Base-by-base conservation (phyloP, 495 filamentous ascomycete species). In the Penicillium herquei region DNA sequence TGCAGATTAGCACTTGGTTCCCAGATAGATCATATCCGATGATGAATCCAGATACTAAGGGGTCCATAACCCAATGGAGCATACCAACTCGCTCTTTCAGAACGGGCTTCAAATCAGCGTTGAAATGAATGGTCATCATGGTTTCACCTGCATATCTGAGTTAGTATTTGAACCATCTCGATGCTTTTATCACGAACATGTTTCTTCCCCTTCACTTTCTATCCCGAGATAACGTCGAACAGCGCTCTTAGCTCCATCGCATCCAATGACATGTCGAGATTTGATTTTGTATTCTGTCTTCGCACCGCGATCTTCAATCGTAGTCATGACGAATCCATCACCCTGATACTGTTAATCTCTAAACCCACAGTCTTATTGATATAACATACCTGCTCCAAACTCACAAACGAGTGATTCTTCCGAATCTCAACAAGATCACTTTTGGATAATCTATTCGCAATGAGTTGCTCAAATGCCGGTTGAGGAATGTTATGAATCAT, bases 121-220 rank as follows among this genome's bases (percentile, higher is more conserved):
- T 73, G 47, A 76, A 68, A 52, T 77, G 71, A 34, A 77, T 77
- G 7, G 74, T 77, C 74, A 77, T 75, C 74, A 77, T 77, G 1
- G 68, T 71, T 42, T 77, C 64, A 50, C 70, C 70, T 67, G 48
- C 34, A 14, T 21, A 6, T n/a, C 18, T 6, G 3, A 8, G 17
- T 50, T 13, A 51, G 37, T 31, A 32, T 26, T 26, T 26, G 21
- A 4, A 26, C 40, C 6, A 58, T 39, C 31, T 47, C 31, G 21
- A 26, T 26, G 4, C 44, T 11, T 44, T 18, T 44, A 31, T 30
- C 26, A 55, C 42, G 32, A 1, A 55, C 52, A 49, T 16, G 52
- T 47, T 12, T 70, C 71, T 49, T 73, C 74, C 34, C 72, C 72
- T 33, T 77, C 72, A 52, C 65, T 66, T 17, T 64, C 54, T 11